Percentiles rank a stretch among this genome's conserved stretches.
Conservation (phyloP, 1,284 basidiomycete genomes). For the Volvariella volvacea region DNA sequence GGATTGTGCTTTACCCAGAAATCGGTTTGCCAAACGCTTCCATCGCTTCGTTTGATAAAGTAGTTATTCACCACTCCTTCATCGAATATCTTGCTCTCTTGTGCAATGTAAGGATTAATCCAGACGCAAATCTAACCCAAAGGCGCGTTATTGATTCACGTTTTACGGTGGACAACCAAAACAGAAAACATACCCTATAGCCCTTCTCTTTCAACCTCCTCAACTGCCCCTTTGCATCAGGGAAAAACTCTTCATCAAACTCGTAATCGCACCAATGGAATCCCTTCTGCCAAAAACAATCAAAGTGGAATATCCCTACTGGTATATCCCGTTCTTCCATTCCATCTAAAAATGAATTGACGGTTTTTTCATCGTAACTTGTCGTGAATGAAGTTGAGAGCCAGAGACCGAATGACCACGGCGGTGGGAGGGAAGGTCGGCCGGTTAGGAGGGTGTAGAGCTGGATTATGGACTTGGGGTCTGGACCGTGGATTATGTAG, state of each 20-base stretch:
- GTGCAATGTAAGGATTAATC: slow-evolving; percentile 50
- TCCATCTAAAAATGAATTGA: slow-evolving; percentile 48
- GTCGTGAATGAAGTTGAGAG: slow-evolving; percentile 59
- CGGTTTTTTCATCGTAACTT: slow-evolving; percentile 47
- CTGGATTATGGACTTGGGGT: slow-evolving; percentile 39
- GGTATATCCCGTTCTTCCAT: slow-evolving; percentile 49
- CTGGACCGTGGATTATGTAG: slow-evolving; percentile 47
- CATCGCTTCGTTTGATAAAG: slow-evolving; percentile 50
- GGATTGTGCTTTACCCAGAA: slow-evolving; percentile 16
- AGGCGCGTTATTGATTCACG: not conserved
- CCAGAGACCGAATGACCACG: slow-evolving; percentile 60
- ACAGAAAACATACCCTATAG: slow-evolving; percentile 15
- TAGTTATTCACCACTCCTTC: slow-evolving; percentile 48
- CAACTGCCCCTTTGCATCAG: slow-evolving; percentile 48
- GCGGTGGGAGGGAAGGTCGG: slow-evolving; percentile 46
- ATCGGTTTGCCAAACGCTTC: slow-evolving; percentile 52
- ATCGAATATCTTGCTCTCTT: slow-evolving; percentile 48
- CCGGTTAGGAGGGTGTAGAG: slow-evolving; percentile 44
- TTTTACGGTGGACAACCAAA: not conserved
- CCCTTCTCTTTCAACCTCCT: slow-evolving; percentile 47
- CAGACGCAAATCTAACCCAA: slow-evolving; percentile 19
- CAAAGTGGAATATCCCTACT: slow-evolving; percentile 53
- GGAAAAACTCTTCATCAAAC: slow-evolving; percentile 54
- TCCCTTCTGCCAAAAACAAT: slow-evolving; percentile 61
- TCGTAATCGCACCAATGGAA: slow-evolving; percentile 50